Evolutionary conservation across 139 green algal species (phyloP), one percentile per base, ranked within the genome.

Genomic region (Volvox africanus): DNA sequence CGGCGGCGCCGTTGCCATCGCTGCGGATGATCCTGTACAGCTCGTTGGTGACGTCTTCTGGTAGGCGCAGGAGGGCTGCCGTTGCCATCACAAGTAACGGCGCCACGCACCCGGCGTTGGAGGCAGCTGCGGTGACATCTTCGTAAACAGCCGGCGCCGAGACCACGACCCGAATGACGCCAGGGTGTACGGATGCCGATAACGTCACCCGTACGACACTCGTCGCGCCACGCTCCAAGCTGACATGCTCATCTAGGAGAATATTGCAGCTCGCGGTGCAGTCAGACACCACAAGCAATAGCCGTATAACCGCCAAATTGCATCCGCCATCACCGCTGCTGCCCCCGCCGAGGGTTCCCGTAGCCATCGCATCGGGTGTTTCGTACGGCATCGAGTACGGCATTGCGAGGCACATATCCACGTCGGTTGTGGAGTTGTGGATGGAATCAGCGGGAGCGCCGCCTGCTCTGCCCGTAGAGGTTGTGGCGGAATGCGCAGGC

Each of bases 221-320:
- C n/a, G 33, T 65, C 35, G 67, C 67, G 83, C 36, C 68, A 21
- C 83, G 28, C 35, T 68, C 35, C 68, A 88, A 28, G 0, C 13
- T 37, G 0, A 68, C 24, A 21, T 68, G 67, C 68, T 88, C 83
- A 65, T 88, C 83, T 37, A 88, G 62, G 18, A 88, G 20, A 17
- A 88, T 32, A 28, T 79, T 24, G 55, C n/a, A 62, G 13, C 30
- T 62, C n/a, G 61, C n/a, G 20, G 61, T 18, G 32, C 16, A 30
- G 22, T 78, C 62, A 19, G 62, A 36, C 5, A 30, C 33, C 26
- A 88, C 82, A n/a, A 88, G 65, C 33, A 88, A 67, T 19, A 88
- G 32, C 82, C 82, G 82, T 65, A 88, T 61, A 24, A 73, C 81
- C 12, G 61, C 75, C n/a, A 79, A 30, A 73, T 73, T 28, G 65